Evolutionary conservation across 2,329 filamentous ascomycete species (phyloP).

Genomic region (Gaeumannomyces tritici): DNA sequence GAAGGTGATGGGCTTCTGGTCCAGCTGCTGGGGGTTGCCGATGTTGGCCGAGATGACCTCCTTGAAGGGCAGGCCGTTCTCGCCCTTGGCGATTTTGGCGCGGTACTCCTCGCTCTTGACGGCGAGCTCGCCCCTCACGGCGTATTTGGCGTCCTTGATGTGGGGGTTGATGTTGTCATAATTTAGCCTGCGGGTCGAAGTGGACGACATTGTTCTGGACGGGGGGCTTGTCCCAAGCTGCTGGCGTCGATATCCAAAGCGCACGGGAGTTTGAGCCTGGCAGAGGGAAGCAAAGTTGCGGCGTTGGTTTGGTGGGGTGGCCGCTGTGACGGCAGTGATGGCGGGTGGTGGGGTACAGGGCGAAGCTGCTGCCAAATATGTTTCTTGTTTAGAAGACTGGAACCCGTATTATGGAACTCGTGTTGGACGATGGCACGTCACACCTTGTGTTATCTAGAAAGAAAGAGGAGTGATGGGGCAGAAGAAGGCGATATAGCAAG

Average conservation of each 20-base stretch:
- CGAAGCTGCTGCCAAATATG: neutral
- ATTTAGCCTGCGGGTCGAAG: conserved; percentile 43
- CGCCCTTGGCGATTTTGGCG: conserved; percentile 55
- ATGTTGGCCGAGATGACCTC: conserved; percentile 96
- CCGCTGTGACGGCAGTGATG: neutral
- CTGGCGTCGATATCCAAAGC: neutral
- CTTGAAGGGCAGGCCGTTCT: conserved; percentile 64
- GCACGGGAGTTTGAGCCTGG: neutral
- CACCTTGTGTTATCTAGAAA: neutral
- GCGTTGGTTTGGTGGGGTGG: neutral
- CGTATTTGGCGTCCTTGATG: conserved; percentile 83
- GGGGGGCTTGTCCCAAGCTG: neutral
- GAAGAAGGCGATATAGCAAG: neutral
- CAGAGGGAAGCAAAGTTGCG: neutral
- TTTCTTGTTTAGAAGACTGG: neutral
- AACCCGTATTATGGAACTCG: neutral
- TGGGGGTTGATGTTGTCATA: conserved; percentile 88
- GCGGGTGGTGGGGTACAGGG: neutral
- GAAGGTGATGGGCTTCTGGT: conserved; percentile 98
- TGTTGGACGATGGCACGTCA: neutral
- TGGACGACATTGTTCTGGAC: conserved; percentile 24
- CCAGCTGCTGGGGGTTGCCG: conserved; percentile 96
- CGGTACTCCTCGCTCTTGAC: conserved; percentile 90
- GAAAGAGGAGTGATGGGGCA: neutral
- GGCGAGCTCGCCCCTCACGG: conserved; percentile 90